Evolutionary conservation across 129 eudicot genomes (phyloP).

Genomic region (Chrysanthemum lavandulifolium): DNA sequence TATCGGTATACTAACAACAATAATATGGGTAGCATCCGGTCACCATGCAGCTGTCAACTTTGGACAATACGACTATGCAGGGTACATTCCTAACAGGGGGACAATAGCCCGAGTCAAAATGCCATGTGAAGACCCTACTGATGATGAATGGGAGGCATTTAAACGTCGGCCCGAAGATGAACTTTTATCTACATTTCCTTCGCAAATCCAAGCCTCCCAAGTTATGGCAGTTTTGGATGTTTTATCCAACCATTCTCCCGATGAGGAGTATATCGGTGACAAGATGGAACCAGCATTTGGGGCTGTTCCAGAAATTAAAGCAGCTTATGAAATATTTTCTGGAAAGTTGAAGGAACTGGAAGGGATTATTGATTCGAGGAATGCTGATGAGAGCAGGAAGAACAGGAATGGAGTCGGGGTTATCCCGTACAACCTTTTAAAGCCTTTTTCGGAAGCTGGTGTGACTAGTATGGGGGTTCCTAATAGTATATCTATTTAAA

Average conservation of each 20-base stretch:
- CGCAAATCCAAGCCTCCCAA: conserved; percentile 66
- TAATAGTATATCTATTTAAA: conserved; percentile 77
- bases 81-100: conserved; percentile 77
- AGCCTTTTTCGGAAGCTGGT: conserved; percentile 81
- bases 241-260: conserved; percentile 74
- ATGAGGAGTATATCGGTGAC: conserved; percentile 82
- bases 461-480: conserved; percentile 78
- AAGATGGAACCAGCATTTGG: conserved; percentile 46
- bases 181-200: conserved; percentile 58
- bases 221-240: conserved; percentile 83
- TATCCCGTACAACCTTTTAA: conserved; percentile 68
- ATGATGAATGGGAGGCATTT: conserved; percentile 47
- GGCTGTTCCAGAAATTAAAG: conserved; percentile 49
- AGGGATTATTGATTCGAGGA: conserved; percentile 56
- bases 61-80: conserved; percentile 79
- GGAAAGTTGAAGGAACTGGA: conserved; percentile 66
- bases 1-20: conserved; percentile 55
- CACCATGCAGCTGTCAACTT: conserved; percentile 95
- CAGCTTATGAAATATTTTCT: conserved; percentile 51
- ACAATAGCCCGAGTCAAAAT: conserved; percentile 65
- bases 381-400: conserved; percentile 39
- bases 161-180: conserved; percentile 45
- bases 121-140: conserved; percentile 75
- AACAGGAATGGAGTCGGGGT: conserved; percentile 83
- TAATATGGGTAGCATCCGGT: conserved; percentile 81